Percentiles rank a stretch among this genome's conserved stretches.
phyloP scores from a whole-genome alignment of 2,329 filamentous ascomycete genomes.

The Penicillium sp. region DNA sequence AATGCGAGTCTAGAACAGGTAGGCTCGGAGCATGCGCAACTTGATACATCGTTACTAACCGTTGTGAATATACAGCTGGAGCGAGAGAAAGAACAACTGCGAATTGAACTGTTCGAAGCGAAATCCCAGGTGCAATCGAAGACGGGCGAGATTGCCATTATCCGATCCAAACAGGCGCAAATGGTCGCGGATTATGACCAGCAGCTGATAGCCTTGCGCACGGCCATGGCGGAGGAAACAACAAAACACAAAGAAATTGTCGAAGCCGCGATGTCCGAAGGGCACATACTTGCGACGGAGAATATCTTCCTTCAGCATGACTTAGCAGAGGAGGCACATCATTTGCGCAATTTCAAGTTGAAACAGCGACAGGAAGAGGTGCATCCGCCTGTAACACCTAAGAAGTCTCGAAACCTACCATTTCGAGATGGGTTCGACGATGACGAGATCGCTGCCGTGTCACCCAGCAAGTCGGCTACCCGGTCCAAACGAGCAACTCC shows the following conservation, averaged over 20 bases:
- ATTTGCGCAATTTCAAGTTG: slow-evolving; percentile 43
- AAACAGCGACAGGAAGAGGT: slow-evolving; percentile 39
- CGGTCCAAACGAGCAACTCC: slow-evolving; percentile 56
- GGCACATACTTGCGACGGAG: slow-evolving; percentile 58
- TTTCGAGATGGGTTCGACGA: slow-evolving; percentile 66
- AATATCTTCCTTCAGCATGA: slow-evolving; percentile 63
- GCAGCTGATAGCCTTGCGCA: slow-evolving; percentile 54
- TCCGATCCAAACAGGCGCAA: slow-evolving; percentile 59
- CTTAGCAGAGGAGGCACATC: slow-evolving; percentile 55
- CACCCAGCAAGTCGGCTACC: slow-evolving; percentile 53
- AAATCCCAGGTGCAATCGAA: slow-evolving; percentile 50
- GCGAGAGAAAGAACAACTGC: slow-evolving; percentile 41
- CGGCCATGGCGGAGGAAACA: slow-evolving; percentile 54
- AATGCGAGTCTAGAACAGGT: slow-evolving; percentile 30
- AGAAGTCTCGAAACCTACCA: slow-evolving; percentile 48
- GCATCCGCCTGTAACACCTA: slow-evolving; percentile 51
- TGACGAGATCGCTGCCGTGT: slow-evolving; percentile 57
- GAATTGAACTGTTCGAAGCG: slow-evolving; percentile 39
- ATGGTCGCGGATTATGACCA: slow-evolving; percentile 55
- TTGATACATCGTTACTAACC: slow-evolving; percentile 11
- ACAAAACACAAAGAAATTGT: slow-evolving; percentile 57
- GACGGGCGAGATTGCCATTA: slow-evolving; percentile 62
- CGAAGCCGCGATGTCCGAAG: slow-evolving; percentile 54
- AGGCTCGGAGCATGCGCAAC: neutral
- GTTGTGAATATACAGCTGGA: slow-evolving; percentile 29